phyloP scores from a whole-genome alignment of 1,139 yeast species.

The Yamadazyma friedrichii region DNA sequence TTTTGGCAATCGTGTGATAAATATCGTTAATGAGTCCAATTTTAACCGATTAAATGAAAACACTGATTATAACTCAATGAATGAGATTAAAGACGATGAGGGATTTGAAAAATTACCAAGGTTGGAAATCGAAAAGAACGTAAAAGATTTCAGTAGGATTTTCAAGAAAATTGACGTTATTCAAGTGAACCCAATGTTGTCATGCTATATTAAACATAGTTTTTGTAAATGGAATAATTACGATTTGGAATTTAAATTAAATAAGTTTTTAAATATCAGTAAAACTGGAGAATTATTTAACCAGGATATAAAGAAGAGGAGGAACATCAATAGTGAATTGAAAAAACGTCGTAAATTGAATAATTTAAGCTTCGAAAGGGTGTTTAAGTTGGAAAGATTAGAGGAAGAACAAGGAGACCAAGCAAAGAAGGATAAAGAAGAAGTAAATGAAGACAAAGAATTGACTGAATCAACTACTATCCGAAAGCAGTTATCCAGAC shows the following conservation, averaged over 20 bases:
- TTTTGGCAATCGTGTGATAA: background rate
- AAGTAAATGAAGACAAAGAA: background rate
- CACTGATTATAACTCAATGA: background rate
- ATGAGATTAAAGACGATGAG: background rate
- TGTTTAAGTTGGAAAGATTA: background rate
- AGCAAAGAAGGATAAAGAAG: background rate
- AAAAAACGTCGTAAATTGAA: conserved; percentile 6
- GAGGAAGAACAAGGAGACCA: background rate
- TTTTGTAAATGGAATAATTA: conserved; percentile 6
- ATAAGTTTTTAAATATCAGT: conserved; percentile 4
- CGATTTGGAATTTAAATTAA: conserved; percentile 8
- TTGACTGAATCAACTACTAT: background rate
- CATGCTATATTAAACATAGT: conserved; percentile 5
- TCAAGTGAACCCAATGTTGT: conserved; percentile 5
- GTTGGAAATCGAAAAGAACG: conserved; percentile 1
- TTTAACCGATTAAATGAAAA: background rate
- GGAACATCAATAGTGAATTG: background rate
- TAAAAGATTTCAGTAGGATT: background rate
- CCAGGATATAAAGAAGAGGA: conserved; percentile 2
- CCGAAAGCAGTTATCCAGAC: conserved; percentile 2
- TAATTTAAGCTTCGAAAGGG: background rate
- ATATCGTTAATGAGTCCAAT: background rate
- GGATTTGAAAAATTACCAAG: background rate
- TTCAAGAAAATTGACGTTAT: background rate
- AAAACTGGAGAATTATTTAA: conserved; percentile 2